phyloP scores from a whole-genome alignment of 768 basidiomycete species.

The Paxillus ammoniavirescens region DNA sequence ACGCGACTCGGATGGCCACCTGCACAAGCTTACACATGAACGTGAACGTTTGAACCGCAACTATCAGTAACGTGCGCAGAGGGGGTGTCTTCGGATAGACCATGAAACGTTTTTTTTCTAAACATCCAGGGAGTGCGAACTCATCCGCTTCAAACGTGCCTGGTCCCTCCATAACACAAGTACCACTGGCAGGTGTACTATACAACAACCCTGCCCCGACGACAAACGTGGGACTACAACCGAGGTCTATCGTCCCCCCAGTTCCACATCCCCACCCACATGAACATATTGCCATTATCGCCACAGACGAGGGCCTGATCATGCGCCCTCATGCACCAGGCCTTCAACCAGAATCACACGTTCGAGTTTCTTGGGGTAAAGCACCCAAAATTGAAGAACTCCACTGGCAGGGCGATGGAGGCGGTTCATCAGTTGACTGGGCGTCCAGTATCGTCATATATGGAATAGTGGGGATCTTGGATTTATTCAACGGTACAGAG shows the following conservation, averaged over 20 bases:
- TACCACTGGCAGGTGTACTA: not conserved
- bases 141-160: not conserved
- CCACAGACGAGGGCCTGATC: conserved; percentile 61
- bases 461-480: conserved; percentile 74
- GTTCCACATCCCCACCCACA: conserved; percentile 76
- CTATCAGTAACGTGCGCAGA: not conserved
- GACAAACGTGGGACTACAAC: conserved; percentile 41
- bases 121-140: conserved; percentile 13
- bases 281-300: conserved; percentile 62
- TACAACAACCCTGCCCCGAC: conserved; percentile 6
- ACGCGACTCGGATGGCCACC: not conserved
- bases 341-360: conserved; percentile 36
- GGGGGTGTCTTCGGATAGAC: not conserved
- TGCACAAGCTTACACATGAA: not conserved
- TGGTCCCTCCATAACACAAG: not conserved
- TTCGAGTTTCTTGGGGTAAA: conserved; percentile 64
- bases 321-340: conserved; percentile 54
- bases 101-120: conserved; percentile 35
- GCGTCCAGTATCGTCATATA: conserved; percentile 57
- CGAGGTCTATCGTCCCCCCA: conserved; percentile 62
- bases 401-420: conserved; percentile 23
- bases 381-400: conserved; percentile 52
- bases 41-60: not conserved
- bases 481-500: conserved; percentile 63
- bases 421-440: conserved; percentile 49